Base-by-base conservation (phyloP, 2,329 filamentous ascomycete genomes). In the Alternaria infectoria region DNA sequence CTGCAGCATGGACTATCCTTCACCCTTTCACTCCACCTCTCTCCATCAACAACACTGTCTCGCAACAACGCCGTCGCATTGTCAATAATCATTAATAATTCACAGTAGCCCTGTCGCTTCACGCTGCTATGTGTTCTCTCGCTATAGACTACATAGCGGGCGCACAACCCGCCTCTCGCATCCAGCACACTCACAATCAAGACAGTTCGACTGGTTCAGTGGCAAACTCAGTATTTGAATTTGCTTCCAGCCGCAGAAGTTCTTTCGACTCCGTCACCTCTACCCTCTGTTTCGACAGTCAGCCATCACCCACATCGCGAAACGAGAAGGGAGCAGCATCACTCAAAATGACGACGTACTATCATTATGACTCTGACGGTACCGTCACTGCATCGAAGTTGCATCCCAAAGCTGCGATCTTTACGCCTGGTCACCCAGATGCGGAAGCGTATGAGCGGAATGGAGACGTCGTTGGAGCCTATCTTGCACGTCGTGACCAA, bases 401-500 rank as follows among this genome's bases (percentile, higher is more conserved):
- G 7, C 15, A 61, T n/a, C 61, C 61, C 11, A 17, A 51, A 6
- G 36, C 51, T 11, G 21, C 30, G 23, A 5, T 19, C 2, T 56
- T 36, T 12, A 32, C 28, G 26, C 10, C 26, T 49, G 17, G 23
- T 17, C 21, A 30, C 40, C 21, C 4, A 25, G 49, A n/a, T 21
- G 17, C 46, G 4, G 30, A 36, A 26, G 36, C 50, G 6, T 52
- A 52, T n/a, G 50, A 57, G 49, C 49, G n/a, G 21, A 28, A 45
- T 13, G 64, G 52, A 43, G 64, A 68, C 36, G 23, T 54, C 26
- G 64, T 66, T 19, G 66, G 66, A 57, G 64, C 66, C 23, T 66
- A 58, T 32, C 54, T 68, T 10, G 59, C 66, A 23, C 47, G 28
- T 13, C 56, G 64, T 17, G 28, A 30, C 8, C 49, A 51, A 10